Base-by-base conservation (phyloP, 441 rosid species). In the Bruguiera hainesii region DNA sequence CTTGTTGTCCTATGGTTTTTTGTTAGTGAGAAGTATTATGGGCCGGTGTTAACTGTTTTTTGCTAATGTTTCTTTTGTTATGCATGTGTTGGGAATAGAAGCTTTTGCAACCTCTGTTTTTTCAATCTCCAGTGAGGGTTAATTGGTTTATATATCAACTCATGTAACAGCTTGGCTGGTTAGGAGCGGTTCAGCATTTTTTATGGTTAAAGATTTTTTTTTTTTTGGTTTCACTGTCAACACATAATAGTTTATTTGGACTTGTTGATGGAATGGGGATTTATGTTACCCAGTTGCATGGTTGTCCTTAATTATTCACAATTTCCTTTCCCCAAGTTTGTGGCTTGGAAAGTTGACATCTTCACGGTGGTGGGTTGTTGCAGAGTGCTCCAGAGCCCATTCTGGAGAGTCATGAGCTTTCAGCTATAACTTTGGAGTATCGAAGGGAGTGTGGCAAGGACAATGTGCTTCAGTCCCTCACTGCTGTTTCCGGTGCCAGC, bases 361-460 rank as follows among this genome's bases (percentile, higher is more conserved):
- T 42, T 13, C 18, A 11, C 25, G 67, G 4, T 11, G 48, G 48
- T 42, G 48, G 18, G 35, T 71, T 64, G 56, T 64, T 73, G 63
- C 91, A 90, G 96, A 87, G 99, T 80, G 92, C 96, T 78, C 99
- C 99, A 0, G 81, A 72, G 70, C 75, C 83, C 59, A 79, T 96
- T 60, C 78, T 90, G 81, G 99, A 96, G 93, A 81, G 72, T 49
- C 87, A 84, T 61, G 87, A 89, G 81, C 96, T 96, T 52, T 80
- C 83, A 15, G 71, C 90, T 76, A 74, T 96, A 80, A 88, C 96
- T 21, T 75, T 96, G 68, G 99, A 96, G 84, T 96, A 96, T 51
- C 77, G 97, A 71, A 89, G 96, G 82, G 99, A 96, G 75, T 96
- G 99, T 19, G 97, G 96, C 23, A 87, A 70, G 81, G 97, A 92